Evolutionary conservation across 192 early-diverging fungal genomes (phyloP).

Genomic region (Podila horticola): DNA sequence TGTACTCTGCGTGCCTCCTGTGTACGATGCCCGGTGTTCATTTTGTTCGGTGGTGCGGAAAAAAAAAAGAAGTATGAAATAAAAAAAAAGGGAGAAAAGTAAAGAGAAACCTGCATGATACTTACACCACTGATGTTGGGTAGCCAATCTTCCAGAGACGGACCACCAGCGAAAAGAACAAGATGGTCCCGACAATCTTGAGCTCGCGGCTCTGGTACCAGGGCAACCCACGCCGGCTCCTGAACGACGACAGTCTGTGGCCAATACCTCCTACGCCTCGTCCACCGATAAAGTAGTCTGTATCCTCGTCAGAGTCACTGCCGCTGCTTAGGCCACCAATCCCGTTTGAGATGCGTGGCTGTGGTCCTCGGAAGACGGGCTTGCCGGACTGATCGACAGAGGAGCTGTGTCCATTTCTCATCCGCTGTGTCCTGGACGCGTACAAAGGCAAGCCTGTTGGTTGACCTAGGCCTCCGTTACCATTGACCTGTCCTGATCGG

Average conservation of each 20-base stretch:
- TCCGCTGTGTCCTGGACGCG: conserved; percentile 41
- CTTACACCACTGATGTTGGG: conserved; percentile 64
- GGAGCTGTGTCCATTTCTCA: conserved; percentile 40
- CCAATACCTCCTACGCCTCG: conserved; percentile 15
- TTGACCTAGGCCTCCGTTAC: conserved; percentile 3
- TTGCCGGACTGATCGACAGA: conserved; percentile 39
- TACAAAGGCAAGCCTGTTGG: conserved; percentile 26
- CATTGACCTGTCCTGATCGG: conserved; percentile 12
- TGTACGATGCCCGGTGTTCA: no score
- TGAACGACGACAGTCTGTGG: conserved; percentile 27
- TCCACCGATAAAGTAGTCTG: conserved; percentile 16
- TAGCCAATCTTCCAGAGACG: conserved; percentile 75
- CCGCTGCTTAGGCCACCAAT: conserved; percentile 32
- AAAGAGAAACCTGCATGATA: neutral
- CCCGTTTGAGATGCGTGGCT: conserved; percentile 24
- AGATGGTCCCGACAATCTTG: conserved; percentile 17
- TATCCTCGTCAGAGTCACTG: conserved; percentile 19
- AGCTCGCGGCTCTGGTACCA: conserved; percentile 40
- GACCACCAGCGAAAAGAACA: conserved; percentile 63
- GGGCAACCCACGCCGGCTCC: conserved; percentile 27
- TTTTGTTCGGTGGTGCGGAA: neutral
- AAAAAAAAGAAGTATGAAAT: neutral
- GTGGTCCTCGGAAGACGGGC: conserved; percentile 25
- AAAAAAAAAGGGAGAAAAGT: neutral
- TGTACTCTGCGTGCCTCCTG: no score